Evolutionary conservation across 208 protist species (phyloP), one percentile per base, ranked within the genome.

Genomic region (Endotrypanum monterogeii): DNA sequence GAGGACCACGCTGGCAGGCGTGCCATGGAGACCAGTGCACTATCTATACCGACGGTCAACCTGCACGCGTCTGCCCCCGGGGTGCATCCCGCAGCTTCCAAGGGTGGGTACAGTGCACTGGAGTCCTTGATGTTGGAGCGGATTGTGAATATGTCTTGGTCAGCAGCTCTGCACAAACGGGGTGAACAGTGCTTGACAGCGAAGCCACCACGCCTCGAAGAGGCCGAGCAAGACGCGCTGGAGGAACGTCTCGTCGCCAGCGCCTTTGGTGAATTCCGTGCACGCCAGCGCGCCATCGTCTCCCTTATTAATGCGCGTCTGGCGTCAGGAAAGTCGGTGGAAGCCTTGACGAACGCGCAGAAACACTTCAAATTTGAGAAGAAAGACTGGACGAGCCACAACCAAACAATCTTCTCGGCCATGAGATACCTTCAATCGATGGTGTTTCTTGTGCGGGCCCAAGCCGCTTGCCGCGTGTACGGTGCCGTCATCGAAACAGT

Each of bases 381-480:
- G 80, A 81, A 83, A 44, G 78, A 92, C 46, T 95, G 90, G 88
- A 89, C 79, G 23, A 77, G 71, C 37, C 71, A 83, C 32, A 72
- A 56, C 16, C 84, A 93, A 67, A 84, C 84, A 39, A 79, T 91
- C 50, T 86, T 89, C 65, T 85, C 83, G 46, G 84, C 89, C 0
- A 71, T 95, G 54, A 84, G 80, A 18, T 95, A 97, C 77, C 74
- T 95, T 56, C 78, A 91, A 66, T 97, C 92, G 12, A 93, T 94
- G 88, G 79, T 85, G 72, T 82, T 92, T 71, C 80, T 97, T 16
- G 84, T 92, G 30, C 85, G 86, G 14, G 84, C 87, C 28, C 92
- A 94, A 71, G 78, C 88, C 9, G 83, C 86, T 18, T 93, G 84
- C 72, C 84, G 71, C 5, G 85, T 82, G 37, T 85, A 90, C 74